Conservation (phyloP, 768 basidiomycete genomes). For the Tricholoma flavovirens region DNA sequence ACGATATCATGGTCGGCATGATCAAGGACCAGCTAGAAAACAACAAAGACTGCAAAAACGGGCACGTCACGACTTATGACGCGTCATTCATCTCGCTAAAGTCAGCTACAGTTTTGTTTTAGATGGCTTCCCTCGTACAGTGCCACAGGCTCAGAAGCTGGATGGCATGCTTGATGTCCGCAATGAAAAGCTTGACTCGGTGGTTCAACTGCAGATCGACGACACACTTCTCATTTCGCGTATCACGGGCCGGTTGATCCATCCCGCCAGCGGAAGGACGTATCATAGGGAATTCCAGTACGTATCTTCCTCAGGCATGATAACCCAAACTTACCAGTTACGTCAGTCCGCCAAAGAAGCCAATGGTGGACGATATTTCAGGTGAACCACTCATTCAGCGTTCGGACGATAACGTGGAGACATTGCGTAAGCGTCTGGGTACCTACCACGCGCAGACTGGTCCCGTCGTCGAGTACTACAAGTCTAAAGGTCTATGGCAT, state of each 20-base stretch:
- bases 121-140: slow-evolving; percentile 98
- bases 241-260: slow-evolving; percentile 94
- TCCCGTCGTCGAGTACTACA: slow-evolving; percentile 96
- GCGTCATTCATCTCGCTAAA: slow-evolving; percentile 14
- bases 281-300: slow-evolving; percentile 96
- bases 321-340: slow-evolving; percentile 7
- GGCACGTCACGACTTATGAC: slow-evolving; percentile 53
- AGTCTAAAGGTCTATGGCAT: slow-evolving; percentile 82
- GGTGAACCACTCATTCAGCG: slow-evolving; percentile 97
- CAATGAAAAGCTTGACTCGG: slow-evolving; percentile 88
- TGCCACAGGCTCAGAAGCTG: slow-evolving; percentile 93
- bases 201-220: slow-evolving; percentile 86
- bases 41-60: slow-evolving; percentile 91
- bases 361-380: slow-evolving; percentile 88
- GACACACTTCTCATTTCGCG: slow-evolving; percentile 96
- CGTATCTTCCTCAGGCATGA: slow-evolving; percentile 25
- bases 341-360: slow-evolving; percentile 90
- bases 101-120: slow-evolving; percentile 77
- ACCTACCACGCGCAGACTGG: slow-evolving; percentile 94
- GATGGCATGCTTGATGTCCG: slow-evolving; percentile 81
- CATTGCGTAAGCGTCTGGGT: slow-evolving; percentile 79
- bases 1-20: slow-evolving; percentile 97
- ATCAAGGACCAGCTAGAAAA: slow-evolving; percentile 93
- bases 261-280: slow-evolving; percentile 81
- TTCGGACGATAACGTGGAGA: slow-evolving; percentile 96